These are phyloP conservation scores for Pseudohyphozyma bogoriensis DNA, from an alignment of 768 basidiomycete genomes.

Conservation along the genomic window DNA sequence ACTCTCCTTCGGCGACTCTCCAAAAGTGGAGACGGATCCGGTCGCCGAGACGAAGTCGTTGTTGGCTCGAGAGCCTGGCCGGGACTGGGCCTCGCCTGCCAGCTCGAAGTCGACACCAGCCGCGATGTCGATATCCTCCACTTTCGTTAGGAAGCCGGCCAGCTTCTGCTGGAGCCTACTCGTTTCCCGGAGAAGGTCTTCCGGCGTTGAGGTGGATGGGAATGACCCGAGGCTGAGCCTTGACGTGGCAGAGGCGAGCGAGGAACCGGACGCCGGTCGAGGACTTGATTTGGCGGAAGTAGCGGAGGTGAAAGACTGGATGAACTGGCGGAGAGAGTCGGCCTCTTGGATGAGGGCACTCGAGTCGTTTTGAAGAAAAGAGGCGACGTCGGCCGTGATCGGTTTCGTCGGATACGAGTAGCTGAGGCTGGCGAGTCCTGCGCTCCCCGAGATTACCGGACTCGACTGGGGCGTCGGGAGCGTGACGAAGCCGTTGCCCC, in stretches of 20 bases:
- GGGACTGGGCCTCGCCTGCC: neutral
- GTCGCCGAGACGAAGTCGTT: neutral
- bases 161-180: conserved; percentile 44
- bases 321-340: neutral
- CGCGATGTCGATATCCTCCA: conserved; percentile 66
- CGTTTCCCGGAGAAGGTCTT: conserved; percentile 5
- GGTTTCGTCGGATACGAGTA: conserved; percentile 18
- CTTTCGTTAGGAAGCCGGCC: conserved; percentile 50
- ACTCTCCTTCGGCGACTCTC: neutral
- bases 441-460: neutral
- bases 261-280: neutral
- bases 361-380: neutral
- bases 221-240: too few relatives aligned
- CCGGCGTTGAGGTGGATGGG: neutral
- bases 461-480: conserved; percentile 17
- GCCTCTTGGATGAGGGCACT: neutral
- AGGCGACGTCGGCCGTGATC: conserved; percentile 9
- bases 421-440: neutral
- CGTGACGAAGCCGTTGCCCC: conserved; percentile 71
- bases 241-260: too few relatives aligned
- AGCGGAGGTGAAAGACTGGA: neutral
- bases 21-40: neutral
- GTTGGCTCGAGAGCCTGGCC: neutral
- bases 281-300: neutral
- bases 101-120: conserved; percentile 59